These are phyloP conservation scores for Azolla pinnata DNA, from an alignment of 75 land plant genomes.

Conservation along the genomic window DNA sequence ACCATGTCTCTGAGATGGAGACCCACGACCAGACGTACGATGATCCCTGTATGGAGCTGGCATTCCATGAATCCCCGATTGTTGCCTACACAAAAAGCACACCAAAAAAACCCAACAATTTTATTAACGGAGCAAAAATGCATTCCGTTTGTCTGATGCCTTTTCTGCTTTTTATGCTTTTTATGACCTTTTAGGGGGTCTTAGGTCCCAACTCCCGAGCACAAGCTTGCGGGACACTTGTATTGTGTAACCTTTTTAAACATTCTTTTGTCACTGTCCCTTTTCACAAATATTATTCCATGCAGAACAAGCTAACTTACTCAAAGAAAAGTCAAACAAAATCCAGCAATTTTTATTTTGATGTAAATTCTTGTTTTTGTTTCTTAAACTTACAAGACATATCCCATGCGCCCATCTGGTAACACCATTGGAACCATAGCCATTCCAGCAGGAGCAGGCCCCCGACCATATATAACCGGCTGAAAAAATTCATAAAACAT, in stretches of 20 bases:
- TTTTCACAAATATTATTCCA: constrained; percentile 3
- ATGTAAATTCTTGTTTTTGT: not conserved
- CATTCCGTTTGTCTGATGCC: constrained; percentile 10
- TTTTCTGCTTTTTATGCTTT: no score
- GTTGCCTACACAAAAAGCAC: constrained; percentile 32
- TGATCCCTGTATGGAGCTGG: constrained; percentile 20
- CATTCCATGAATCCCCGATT: constrained; percentile 23
- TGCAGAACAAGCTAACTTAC: not conserved
- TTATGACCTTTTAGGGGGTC: no score
- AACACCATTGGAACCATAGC: constrained; percentile 92
- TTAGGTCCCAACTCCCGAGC: no score
- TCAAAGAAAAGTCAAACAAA: no score
- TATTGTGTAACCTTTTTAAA: no score
- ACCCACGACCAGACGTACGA: constrained; percentile 25
- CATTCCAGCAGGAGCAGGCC: constrained; percentile 71
- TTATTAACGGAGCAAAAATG: constrained; percentile 4
- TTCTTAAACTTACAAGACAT: constrained; percentile 68
- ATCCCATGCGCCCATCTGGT: constrained; percentile 90
- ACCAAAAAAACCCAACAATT: not conserved
- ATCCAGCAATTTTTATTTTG: not conserved
- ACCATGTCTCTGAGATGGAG: constrained; percentile 12
- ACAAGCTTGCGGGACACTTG: no score
- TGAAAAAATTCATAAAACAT: constrained; percentile 26
- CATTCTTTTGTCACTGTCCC: no score
- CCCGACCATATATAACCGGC: constrained; percentile 78